Conservation (phyloP, 148 eudicot species). For the Talinum fruticosum region DNA sequence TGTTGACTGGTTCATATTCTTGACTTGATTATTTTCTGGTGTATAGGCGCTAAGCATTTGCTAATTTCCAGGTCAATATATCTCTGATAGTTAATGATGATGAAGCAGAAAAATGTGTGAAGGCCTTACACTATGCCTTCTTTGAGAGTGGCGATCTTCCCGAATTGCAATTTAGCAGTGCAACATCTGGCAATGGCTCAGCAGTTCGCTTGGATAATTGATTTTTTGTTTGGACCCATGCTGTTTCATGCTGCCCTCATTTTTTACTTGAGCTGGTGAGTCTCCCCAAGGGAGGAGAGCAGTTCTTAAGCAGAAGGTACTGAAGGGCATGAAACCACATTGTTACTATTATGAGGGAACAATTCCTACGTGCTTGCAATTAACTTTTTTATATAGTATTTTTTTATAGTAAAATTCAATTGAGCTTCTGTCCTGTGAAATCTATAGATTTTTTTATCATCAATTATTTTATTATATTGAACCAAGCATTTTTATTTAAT, state of each 20-base stretch:
- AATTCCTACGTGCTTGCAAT: background rate
- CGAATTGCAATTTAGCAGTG: slow-evolving; percentile 9
- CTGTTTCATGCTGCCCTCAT: background rate
- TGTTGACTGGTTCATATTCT: background rate
- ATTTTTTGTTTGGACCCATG: background rate
- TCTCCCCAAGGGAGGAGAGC: slow-evolving; percentile 3
- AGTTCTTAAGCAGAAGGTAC: background rate
- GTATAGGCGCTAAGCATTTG: background rate
- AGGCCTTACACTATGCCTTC: slow-evolving; percentile 80
- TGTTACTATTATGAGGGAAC: background rate
- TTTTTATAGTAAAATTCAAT: background rate
- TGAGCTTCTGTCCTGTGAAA: no score
- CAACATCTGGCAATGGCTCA: slow-evolving; percentile 26
- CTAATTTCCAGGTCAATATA: slow-evolving; percentile 63
- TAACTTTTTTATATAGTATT: background rate
- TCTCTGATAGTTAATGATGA: slow-evolving; percentile 86
- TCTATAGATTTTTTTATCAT: no score
- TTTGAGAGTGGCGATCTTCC: slow-evolving; percentile 53
- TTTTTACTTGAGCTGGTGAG: background rate
- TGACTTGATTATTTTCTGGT: background rate
- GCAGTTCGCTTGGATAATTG: slow-evolving; percentile 23
- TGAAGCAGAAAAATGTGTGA: slow-evolving; percentile 86
- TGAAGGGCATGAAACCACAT: background rate
- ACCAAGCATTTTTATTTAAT: no score
- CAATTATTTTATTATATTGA: no score